Conservation (phyloP, 2,329 filamentous ascomycete genomes). For the Bretziella fagacearum region DNA sequence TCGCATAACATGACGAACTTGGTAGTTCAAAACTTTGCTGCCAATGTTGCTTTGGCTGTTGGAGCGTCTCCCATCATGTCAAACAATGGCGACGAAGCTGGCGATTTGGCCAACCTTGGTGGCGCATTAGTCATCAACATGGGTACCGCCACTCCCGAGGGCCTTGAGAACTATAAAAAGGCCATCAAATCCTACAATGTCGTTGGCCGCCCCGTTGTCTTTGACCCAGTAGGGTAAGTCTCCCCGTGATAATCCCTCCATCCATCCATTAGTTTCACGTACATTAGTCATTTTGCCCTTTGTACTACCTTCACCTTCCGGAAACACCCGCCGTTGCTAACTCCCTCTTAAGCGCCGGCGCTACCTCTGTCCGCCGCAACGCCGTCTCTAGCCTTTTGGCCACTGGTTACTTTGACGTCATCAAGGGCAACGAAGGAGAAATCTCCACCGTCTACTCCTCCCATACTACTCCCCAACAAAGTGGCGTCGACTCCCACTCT, state of each 20-base stretch:
- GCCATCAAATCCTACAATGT: slow-evolving; percentile 71
- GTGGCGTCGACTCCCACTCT: slow-evolving; percentile 67
- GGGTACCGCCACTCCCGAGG: slow-evolving; percentile 72
- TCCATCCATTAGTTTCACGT: too few species aligned
- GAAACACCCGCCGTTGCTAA: background rate
- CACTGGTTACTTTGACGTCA: slow-evolving; percentile 63
- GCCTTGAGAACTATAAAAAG: slow-evolving; percentile 51
- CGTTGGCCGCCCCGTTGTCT: slow-evolving; percentile 55
- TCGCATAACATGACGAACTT: slow-evolving; percentile 97
- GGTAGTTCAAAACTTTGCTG: slow-evolving; percentile 83
- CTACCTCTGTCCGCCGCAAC: slow-evolving; percentile 54
- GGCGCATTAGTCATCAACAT: slow-evolving; percentile 83
- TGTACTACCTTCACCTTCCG: too few species aligned
- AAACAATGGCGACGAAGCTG: slow-evolving; percentile 66
- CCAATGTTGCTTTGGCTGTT: slow-evolving; percentile 70
- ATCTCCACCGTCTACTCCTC: slow-evolving; percentile 51
- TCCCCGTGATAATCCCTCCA: background rate
- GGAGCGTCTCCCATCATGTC: slow-evolving; percentile 92
- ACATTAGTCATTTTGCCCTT: too few species aligned
- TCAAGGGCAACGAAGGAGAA: slow-evolving; percentile 90
- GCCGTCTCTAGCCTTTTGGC: slow-evolving; percentile 56
- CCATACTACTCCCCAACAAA: slow-evolving; percentile 37
- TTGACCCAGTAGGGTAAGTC: slow-evolving; percentile 69
- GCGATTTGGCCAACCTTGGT: slow-evolving; percentile 59
- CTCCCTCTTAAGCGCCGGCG: slow-evolving; percentile 44